These are phyloP conservation scores for Brettanomyces anomalus DNA, from an alignment of 805 yeast species.

Conservation along the genomic window DNA sequence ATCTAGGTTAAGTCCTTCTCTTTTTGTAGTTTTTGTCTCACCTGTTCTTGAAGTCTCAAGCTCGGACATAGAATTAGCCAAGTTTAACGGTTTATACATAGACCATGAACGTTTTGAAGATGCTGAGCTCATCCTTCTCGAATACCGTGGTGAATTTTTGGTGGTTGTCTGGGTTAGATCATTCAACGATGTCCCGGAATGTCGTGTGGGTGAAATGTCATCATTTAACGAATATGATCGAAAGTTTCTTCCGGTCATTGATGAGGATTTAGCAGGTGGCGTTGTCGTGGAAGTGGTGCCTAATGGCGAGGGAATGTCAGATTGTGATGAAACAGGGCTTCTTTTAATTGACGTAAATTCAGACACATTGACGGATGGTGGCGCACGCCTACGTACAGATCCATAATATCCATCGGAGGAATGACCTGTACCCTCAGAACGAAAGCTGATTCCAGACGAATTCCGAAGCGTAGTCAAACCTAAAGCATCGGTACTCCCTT, in stretches of 20 bases:
- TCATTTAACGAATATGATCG: constrained; percentile 23
- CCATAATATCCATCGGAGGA: background rate
- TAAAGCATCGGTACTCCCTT: too few relatives aligned
- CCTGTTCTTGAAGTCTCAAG: constrained; percentile 19
- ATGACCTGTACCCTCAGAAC: too few relatives aligned
- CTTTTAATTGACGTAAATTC: too few relatives aligned
- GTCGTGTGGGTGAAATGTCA: constrained; percentile 14
- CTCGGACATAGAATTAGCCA: too few relatives aligned
- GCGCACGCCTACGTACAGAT: background rate
- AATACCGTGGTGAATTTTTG: too few relatives aligned
- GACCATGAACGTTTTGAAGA: background rate
- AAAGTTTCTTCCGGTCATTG: constrained; percentile 26
- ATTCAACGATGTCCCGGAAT: too few relatives aligned
- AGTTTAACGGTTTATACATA: constrained; percentile 11
- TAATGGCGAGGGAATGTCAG: too few relatives aligned
- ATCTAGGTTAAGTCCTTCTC: constrained; percentile 21
- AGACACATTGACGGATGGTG: too few relatives aligned
- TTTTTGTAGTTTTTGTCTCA: constrained; percentile 20
- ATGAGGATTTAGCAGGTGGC: constrained; percentile 23
- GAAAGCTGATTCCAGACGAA: too few relatives aligned
- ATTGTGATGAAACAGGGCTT: too few relatives aligned
- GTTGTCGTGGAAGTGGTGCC: constrained; percentile 2
- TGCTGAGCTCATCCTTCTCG: too few relatives aligned
- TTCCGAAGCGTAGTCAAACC: too few relatives aligned
- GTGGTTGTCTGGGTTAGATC: constrained; percentile 2